Conservation (phyloP, 192 early-diverging fungal genomes). For the Backusella liffmaniae region DNA sequence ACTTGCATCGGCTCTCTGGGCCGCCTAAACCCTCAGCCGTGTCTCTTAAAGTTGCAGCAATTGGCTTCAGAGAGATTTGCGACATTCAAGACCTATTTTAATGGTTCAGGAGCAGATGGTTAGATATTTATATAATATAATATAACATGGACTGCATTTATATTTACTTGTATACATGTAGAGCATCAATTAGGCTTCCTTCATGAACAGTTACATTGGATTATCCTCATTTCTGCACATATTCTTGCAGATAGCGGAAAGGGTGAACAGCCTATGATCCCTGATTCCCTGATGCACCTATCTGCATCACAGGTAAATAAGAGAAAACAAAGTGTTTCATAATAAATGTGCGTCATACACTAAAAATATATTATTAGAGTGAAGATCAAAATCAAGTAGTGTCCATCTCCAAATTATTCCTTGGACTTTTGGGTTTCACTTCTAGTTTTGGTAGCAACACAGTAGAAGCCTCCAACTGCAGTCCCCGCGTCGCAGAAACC, state of each 20-base stretch:
- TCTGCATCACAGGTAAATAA: constrained; percentile 43
- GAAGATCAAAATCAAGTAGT: constrained; percentile 50
- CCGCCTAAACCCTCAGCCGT: constrained; percentile 54
- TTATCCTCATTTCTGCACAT: constrained; percentile 64
- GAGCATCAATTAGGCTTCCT: constrained; percentile 33
- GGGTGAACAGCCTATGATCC: constrained; percentile 71
- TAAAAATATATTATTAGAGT: constrained; percentile 3
- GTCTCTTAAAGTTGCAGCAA: constrained; percentile 46
- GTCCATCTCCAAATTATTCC: constrained; percentile 43
- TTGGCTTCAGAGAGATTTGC: constrained; percentile 52
- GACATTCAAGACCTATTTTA: constrained; percentile 49
- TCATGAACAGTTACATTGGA: constrained; percentile 74
- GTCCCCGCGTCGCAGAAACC: constrained; percentile 68
- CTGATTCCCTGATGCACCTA: constrained; percentile 56
- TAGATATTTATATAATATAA: background rate
- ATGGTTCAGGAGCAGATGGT: constrained; percentile 31
- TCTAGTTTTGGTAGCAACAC: constrained; percentile 49
- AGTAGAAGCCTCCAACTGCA: constrained; percentile 57
- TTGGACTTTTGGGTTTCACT: constrained; percentile 51
- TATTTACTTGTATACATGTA: background rate
- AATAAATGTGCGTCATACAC: background rate
- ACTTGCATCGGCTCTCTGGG: constrained; percentile 61
- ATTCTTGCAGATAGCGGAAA: constrained; percentile 64
- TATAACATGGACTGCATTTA: background rate
- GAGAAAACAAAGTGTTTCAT: background rate